Evolutionary conservation across 2,329 filamentous ascomycete species (phyloP).

Genomic region (Chalaropsis thielavioides): DNA sequence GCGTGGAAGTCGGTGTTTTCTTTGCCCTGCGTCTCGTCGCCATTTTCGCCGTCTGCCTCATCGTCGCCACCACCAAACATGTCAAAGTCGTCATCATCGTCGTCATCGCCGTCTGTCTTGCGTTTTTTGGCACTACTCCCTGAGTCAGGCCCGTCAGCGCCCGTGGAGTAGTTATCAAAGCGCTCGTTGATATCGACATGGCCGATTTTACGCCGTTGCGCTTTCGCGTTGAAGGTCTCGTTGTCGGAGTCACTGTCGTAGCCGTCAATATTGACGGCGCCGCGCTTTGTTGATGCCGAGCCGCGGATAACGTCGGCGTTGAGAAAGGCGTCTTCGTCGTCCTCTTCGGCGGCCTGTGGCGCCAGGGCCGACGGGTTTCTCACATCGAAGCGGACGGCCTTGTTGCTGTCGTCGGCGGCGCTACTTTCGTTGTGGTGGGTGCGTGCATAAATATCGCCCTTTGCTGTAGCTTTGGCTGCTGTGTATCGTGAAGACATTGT

Average conservation of each 20-base stretch:
- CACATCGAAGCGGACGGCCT: conserved; percentile 80
- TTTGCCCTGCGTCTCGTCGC: conserved; percentile 25
- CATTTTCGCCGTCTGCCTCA: conserved; percentile 29
- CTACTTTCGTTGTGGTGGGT: conserved; percentile 49
- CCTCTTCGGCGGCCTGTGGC: conserved; percentile 53
- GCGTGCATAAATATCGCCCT: conserved; percentile 65
- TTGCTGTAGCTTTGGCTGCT: conserved; percentile 67
- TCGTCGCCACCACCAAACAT: conserved; percentile 62
- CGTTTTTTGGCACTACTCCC: conserved; percentile 22
- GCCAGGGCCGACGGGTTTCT: conserved; percentile 89
- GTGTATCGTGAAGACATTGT: conserved; percentile 43
- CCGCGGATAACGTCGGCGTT: conserved; percentile 89
- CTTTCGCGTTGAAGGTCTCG: conserved; percentile 70
- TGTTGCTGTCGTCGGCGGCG: conserved; percentile 30
- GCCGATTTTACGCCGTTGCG: conserved; percentile 40
- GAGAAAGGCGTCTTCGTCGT: conserved; percentile 54
- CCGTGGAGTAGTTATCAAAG: conserved; percentile 40
- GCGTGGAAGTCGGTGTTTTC: conserved; percentile 23
- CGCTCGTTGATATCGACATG: conserved; percentile 22
- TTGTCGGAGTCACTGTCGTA: conserved; percentile 92
- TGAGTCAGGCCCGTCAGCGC: conserved; percentile 27
- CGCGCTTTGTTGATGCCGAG: conserved; percentile 64
- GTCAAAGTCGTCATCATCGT: conserved; percentile 56
- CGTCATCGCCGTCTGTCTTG: conserved; percentile 24
- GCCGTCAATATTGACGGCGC: conserved; percentile 89